phyloP scores from a whole-genome alignment of 139 green algal genomes.

The Closterium sp. region DNA sequence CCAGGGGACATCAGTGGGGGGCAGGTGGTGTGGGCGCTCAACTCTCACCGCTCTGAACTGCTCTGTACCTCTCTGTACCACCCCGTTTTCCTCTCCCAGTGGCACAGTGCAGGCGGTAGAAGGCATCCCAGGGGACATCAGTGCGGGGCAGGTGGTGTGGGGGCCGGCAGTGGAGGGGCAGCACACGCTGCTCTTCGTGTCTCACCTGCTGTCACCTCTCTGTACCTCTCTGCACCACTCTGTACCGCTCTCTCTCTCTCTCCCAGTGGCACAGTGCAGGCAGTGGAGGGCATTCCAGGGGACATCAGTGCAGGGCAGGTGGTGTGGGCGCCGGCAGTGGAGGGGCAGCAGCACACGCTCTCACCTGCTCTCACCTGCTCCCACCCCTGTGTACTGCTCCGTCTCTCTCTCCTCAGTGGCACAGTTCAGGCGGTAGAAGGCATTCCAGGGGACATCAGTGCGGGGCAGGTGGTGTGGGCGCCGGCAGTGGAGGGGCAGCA shows the following conservation, averaged over 20 bases:
- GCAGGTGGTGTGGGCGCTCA: no score
- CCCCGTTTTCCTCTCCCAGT: no score
- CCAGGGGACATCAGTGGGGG: no score
- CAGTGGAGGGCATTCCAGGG: conserved; percentile 50
- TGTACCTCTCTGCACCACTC: no score
- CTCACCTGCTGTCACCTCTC: no score
- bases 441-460: conserved; percentile 53
- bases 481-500: conserved; percentile 9
- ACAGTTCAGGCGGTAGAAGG: conserved; percentile 48
- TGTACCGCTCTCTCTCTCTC: background rate
- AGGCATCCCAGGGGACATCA: conserved; percentile 52
- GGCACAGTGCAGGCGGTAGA: conserved; percentile 47
- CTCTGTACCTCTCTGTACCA: no score
- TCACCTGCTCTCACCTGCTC: no score
- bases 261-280: conserved; percentile 19
- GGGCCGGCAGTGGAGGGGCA: conserved; percentile 34
- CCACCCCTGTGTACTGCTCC: background rate
- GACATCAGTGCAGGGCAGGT: conserved; percentile 68
- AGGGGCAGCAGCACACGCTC: no score
- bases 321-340: conserved; percentile 60
- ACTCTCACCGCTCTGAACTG: no score
- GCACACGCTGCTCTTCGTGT: background rate
- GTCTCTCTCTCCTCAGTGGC: background rate
- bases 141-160: conserved; percentile 75
- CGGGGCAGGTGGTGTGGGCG: conserved; percentile 74